Evolutionary conservation across 148 eudicot genomes (phyloP), one percentile per base, ranked within the genome.

Genomic region (Chenopodium album): DNA sequence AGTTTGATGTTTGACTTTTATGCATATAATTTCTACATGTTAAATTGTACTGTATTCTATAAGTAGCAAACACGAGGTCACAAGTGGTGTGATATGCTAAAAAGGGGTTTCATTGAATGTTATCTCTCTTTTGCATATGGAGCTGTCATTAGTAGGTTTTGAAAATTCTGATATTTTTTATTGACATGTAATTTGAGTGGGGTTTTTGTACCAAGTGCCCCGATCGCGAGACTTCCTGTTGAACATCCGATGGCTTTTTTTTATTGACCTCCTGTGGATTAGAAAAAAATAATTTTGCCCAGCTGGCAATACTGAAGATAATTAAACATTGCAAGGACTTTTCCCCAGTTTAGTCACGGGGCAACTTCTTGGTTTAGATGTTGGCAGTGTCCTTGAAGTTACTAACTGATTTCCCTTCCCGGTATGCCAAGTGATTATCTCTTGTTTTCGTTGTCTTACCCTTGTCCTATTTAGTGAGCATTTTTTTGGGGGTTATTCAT

Each of bases 381-480:
- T 96, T 78, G 99, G 99, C 72, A 96, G 98, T 85, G 95, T 91
- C 80, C 99, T 96, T 79, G 98, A 96, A 90, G 94, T 96, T 32
- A 96, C 99, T 46, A 94, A 96, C 82, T 96, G 99, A 80, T 96
- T 96, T 80, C 98, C 99, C 31, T 96, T 96, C 73, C 99, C 98
- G 78, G 99, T 96, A 89, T 32, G 96, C 81, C 59, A 73, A 78
- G 44, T 59, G 50, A 47, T n/a, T 28, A 16, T n/a, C 48, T 37
- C 9, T 81, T 75, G 9, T 26, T 79, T 59, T 69, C 19, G 34
- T 54, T 37, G 2, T 9, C 1, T 54, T 78, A 19, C 20, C 19
- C 31, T 47, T 77, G 47, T 80, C 0, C 56, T 52, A 17, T 12
- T 37, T 13, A 20, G 75, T 23, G n/a, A 52, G 26, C 23, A 32